A percentile compares a stretch with the other conserved stretches of the same genome.
Evolutionary conservation across 805 yeast species (phyloP).

Genomic region (Naumovozyma castellii): DNA sequence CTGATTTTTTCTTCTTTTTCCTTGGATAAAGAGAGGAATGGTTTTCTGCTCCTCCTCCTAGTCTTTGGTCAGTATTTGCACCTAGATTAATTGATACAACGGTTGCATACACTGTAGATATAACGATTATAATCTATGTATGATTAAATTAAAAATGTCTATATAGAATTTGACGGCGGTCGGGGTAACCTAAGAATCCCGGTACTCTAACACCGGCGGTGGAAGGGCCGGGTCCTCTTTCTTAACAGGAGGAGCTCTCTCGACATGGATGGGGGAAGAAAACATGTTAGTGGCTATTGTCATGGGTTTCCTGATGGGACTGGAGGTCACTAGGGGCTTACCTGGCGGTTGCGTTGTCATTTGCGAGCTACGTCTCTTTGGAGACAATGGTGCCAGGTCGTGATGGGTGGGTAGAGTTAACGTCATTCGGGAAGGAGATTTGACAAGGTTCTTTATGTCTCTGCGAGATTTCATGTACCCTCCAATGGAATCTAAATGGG

Average conservation of each 20-base stretch:
- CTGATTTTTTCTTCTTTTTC: no score
- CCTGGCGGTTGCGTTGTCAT: constrained; percentile 4
- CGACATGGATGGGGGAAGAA: neutral
- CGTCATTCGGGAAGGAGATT: constrained; percentile 19
- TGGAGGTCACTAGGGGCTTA: constrained; percentile 28
- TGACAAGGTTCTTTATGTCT: constrained; percentile 26
- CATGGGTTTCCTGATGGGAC: constrained; percentile 12
- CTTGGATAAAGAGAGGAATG: neutral
- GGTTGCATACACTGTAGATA: no score
- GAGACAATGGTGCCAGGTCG: constrained; percentile 5
- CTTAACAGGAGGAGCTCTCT: neutral
- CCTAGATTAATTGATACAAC: no score
- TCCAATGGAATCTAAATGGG: constrained; percentile 20
- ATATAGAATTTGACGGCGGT: no score
- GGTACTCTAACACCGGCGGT: neutral
- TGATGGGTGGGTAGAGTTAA: constrained; percentile 3
- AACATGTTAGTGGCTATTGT: neutral
- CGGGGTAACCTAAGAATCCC: neutral
- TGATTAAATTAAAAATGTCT: no score
- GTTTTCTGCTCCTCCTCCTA: no score
- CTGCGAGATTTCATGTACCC: constrained; percentile 27
- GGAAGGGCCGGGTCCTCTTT: neutral
- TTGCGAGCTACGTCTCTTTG: constrained; percentile 7
- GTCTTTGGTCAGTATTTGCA: constrained; percentile 13
- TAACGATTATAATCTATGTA: no score